Conservation (phyloP, 192 early-diverging fungal genomes). For the Mortierella alpina region DNA sequence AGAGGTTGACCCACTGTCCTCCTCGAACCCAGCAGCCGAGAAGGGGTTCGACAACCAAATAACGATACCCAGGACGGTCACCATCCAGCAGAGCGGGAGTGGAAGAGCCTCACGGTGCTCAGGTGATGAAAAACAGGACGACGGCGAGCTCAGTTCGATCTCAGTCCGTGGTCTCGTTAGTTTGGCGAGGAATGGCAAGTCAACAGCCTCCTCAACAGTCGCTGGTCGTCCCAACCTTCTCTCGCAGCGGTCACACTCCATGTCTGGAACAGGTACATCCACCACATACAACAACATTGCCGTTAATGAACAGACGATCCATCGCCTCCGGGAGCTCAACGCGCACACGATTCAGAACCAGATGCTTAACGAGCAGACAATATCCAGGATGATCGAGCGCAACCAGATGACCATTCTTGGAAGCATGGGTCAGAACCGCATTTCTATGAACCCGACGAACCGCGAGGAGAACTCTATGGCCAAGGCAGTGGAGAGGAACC, state of each 20-base stretch:
- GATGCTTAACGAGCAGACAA: slow-evolving; percentile 75
- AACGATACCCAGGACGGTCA: slow-evolving; percentile 24
- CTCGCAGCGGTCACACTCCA: slow-evolving; percentile 35
- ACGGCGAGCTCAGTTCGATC: slow-evolving; percentile 12
- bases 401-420: slow-evolving; percentile 70
- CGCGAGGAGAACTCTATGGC: slow-evolving; percentile 67
- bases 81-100: slow-evolving; percentile 8
- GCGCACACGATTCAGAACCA: slow-evolving; percentile 64
- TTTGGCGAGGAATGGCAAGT: slow-evolving; percentile 8
- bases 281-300: slow-evolving; percentile 26
- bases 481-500: slow-evolving; percentile 75
- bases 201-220: slow-evolving; percentile 3
- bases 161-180: slow-evolving; percentile 22
- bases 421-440: slow-evolving; percentile 53
- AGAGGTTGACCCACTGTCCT: slow-evolving; percentile 7
- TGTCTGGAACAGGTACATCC: slow-evolving; percentile 27
- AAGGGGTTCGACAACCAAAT: slow-evolving; percentile 17
- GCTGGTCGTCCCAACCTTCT: slow-evolving; percentile 36
- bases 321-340: slow-evolving; percentile 65
- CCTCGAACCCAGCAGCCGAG: slow-evolving; percentile 9
- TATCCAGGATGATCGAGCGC: slow-evolving; percentile 78
- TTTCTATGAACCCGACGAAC: slow-evolving; percentile 44
- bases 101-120: slow-evolving; percentile 14
- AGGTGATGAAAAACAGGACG: neutral
- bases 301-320: slow-evolving; percentile 60